Evolutionary conservation across 805 yeast genomes (phyloP).

Genomic region (Huiozyma sinensis): DNA sequence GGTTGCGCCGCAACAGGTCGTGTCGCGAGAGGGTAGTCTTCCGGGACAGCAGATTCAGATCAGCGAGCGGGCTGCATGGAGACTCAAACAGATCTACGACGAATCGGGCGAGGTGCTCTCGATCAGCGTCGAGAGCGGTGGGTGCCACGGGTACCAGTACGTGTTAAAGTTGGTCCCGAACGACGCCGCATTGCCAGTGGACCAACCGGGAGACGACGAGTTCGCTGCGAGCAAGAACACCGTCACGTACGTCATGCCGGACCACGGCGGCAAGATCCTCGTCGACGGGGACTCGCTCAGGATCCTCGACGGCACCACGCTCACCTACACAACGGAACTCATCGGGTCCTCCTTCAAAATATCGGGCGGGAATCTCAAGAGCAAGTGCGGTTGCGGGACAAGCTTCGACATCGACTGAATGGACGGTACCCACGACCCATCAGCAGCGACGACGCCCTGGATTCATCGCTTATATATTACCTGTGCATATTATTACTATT

Average conservation of each 20-base stretch:
- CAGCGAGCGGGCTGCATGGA: conserved; percentile 20
- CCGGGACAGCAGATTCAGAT: conserved; percentile 8
- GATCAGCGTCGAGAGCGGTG: conserved; percentile 85
- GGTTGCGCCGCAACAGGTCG: conserved; percentile 1
- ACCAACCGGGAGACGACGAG: conserved; percentile 9
- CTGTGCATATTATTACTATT: neutral
- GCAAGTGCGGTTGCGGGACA: conserved; percentile 76
- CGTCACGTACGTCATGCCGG: conserved; percentile 18
- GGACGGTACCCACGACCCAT: neutral
- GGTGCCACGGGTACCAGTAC: conserved; percentile 97
- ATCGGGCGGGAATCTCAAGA: conserved; percentile 79
- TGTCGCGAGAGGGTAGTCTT: too few species aligned
- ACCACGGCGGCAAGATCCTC: conserved; percentile 61
- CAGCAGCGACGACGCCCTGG: neutral
- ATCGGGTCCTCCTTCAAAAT: conserved; percentile 92
- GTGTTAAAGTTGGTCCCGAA: conserved; percentile 44
- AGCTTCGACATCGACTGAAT: conserved; percentile 46
- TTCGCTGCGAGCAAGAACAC: conserved; percentile 18
- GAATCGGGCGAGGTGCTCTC: conserved; percentile 40
- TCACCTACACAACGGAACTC: conserved; percentile 84
- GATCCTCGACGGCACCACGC: conserved; percentile 71
- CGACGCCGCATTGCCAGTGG: neutral
- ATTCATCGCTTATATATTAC: too few species aligned
- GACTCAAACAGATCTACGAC: conserved; percentile 19
- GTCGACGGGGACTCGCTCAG: conserved; percentile 74